Evolutionary conservation across 1,284 basidiomycete genomes (phyloP).

Genomic region (Melampsora americana): DNA sequence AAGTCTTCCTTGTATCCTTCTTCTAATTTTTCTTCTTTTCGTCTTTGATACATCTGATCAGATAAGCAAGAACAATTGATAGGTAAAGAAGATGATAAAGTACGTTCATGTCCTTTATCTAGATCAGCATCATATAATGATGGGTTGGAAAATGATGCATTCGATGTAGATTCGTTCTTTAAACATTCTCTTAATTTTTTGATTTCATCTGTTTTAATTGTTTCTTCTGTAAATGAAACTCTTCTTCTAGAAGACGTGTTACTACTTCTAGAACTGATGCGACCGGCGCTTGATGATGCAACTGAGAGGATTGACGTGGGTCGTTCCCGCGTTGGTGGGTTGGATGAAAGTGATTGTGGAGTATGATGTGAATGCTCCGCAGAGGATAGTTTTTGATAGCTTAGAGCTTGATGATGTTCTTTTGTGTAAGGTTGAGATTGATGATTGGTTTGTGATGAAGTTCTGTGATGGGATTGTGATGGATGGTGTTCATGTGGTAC

Average conservation of each 20-base stretch:
- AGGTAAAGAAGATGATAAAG: neutral
- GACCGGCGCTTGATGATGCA: neutral
- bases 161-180: too few relatives aligned
- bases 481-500: neutral
- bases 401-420: too few relatives aligned
- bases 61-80: neutral
- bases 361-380: too few relatives aligned
- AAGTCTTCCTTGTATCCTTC: neutral
- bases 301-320: neutral
- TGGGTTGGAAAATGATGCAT: neutral
- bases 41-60: neutral
- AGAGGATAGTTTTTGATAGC: too few relatives aligned
- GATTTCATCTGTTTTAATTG: neutral
- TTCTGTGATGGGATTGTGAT: neutral
- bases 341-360: neutral
- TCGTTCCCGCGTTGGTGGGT: neutral
- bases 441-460: too few relatives aligned
- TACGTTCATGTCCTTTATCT: too few relatives aligned
- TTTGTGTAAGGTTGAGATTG: too few relatives aligned
- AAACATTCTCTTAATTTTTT: neutral
- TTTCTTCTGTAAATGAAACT: conserved; percentile 5
- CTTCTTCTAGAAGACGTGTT: neutral
- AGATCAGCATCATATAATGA: neutral
- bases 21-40: neutral
- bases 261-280: neutral